Base-by-base conservation (phyloP, 176 grass and related monocot species). In the Paspalum notatum region DNA sequence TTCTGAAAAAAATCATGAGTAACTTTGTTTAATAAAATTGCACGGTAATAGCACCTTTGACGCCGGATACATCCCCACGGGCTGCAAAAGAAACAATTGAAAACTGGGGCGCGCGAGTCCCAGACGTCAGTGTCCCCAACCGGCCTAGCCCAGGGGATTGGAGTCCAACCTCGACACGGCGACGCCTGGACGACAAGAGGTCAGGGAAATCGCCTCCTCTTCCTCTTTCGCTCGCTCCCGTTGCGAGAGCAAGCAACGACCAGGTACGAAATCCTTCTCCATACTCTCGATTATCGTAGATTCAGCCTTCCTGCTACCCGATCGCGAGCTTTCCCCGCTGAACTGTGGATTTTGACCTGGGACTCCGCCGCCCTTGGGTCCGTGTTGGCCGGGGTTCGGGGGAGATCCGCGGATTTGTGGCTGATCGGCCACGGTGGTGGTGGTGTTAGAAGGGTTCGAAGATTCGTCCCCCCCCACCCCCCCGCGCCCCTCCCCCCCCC, bases 321-420 rank as follows among this genome's bases (percentile, higher is more conserved):
- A 83, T 66, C 59, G 59, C n/a, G 5, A 53, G 47, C 32, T 76
- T 39, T 6, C 13, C 24, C 9, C 2, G 73, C 52, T 47, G 67
- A 68, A 66, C 74, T 57, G 17, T 14, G 10, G 74, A 58, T 46
- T 88, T 85, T 76, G 60, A 75, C 73, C 83, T 79, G 72, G 65
- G 77, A 89, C 80, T 80, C 70, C 47, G 17, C 49, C 42, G 4
- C 51, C 40, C 62, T 45, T 40, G 61, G 25, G 38, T 14, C 24
- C 17, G 9, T 17, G 14, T 68, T 50, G 14, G 44, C 56, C 44
- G 42, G 24, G 68, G 40, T 67, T 81, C 46, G n/a, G 45, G 14
- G 12, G 72, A 21, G 89, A 91, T 91, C 81, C 62, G 53, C 12
- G 4, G 76, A 77, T 72, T 83, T 27, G 39, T 65, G 9, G 49